Evolutionary conservation across 2,329 filamentous ascomycete genomes (phyloP).

Genomic region (Venturiaceae sp.): DNA sequence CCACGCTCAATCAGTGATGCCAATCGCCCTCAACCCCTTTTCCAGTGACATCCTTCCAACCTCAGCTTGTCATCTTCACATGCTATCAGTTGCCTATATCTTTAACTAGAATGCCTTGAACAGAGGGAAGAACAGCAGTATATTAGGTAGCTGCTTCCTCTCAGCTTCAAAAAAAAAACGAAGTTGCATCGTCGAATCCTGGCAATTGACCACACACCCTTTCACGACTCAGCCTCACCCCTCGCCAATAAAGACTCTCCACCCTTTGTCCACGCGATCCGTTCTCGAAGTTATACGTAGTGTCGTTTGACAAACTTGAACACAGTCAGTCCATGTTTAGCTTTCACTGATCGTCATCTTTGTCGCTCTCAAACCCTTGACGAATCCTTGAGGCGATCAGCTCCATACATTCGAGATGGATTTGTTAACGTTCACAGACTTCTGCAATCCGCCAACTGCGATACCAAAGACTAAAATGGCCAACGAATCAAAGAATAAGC

Average conservation of each 20-base stretch:
- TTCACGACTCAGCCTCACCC: background rate
- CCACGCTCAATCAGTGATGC: background rate
- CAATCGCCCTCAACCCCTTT: background rate
- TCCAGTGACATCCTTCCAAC: background rate
- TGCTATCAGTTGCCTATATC: background rate
- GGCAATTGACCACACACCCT: background rate
- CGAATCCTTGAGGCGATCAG: background rate
- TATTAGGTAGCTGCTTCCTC: background rate
- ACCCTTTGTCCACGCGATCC: background rate
- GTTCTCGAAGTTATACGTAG: background rate
- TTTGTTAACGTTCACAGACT: background rate
- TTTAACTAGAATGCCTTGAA: background rate
- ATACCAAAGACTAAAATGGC: background rate
- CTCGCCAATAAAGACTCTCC: background rate
- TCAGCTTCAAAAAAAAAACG: background rate
- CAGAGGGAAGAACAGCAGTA: too few relatives aligned
- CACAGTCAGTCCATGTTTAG: background rate
- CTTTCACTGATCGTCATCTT: background rate
- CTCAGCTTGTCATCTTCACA: background rate
- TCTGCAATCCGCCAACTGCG: background rate
- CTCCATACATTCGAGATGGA: background rate
- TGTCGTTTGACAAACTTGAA: background rate
- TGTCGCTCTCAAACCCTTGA: background rate
- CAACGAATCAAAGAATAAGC: background rate
- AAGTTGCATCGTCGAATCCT: background rate